Evolutionary conservation across 2,329 filamentous ascomycete species (phyloP), one percentile per base, ranked within the genome.

Genomic region (Fusarium denticulatum): DNA sequence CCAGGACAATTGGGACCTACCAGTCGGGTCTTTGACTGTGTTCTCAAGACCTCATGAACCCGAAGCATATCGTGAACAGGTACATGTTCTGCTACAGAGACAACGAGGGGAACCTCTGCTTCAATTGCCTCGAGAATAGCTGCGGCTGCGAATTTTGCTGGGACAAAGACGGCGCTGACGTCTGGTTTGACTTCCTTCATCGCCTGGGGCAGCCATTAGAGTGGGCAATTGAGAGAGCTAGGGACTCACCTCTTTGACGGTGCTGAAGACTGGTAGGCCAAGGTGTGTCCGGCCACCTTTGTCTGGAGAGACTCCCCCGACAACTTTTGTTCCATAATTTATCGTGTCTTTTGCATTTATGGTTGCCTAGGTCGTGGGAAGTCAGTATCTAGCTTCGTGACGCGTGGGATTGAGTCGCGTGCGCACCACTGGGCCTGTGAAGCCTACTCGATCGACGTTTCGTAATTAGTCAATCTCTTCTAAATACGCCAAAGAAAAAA

Each of bases 1-100:
- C 93, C 93, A 0, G 93, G 93, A 26, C 92, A 93, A 79, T 95
- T 96, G n/a, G 93, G 92, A 4, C 93, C 93, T 1, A 96, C 92
- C 0, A 96, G 86, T 12, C 93, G 86, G 0, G 92, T 93, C 74
- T 89, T 92, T 3, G 87, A 91, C 78, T 95, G 93, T 0, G 92
- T 92, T 69, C 89, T 86, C 9, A 95, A 86, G 55, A 94, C 90
- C 30, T 91, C 90, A 58, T 94, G 91, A 58, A 88, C 83, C 82
- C 92, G 88, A 73, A 95, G 86, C 79, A 95, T 91, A 77, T 95
- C 93, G 79, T 95, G 92, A 24, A 94, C 83, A 0, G 93, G 93
- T 39, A 95, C 92, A 79, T 95, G 92, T 79, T 96, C 93, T 11
- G 93, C 93, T 12, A 96, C 93, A 11, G 92, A 92, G 12, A 95